Conservation (phyloP, 768 basidiomycete species). For the Phylloporus sp. region DNA sequence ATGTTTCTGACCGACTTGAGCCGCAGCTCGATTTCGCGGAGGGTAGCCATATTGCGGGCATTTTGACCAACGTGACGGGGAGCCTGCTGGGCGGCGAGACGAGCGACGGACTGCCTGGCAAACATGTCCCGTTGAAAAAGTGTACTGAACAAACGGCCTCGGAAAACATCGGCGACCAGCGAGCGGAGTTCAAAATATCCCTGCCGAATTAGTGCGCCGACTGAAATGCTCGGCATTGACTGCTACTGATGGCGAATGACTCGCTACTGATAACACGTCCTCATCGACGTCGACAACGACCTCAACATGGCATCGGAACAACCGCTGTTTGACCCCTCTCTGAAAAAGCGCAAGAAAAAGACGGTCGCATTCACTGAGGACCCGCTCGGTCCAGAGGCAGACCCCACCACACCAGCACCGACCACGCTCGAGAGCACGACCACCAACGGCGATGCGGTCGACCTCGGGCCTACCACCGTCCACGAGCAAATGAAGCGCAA, state of each 20-base stretch:
- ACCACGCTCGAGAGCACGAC: slow-evolving; percentile 68
- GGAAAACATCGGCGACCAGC: slow-evolving; percentile 40
- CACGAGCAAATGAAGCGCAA: slow-evolving; percentile 67
- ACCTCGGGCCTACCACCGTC: slow-evolving; percentile 71
- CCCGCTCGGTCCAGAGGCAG: slow-evolving; percentile 75
- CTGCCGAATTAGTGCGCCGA: slow-evolving; percentile 24
- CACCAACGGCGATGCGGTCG: slow-evolving; percentile 65
- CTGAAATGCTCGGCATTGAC: slow-evolving; percentile 25
- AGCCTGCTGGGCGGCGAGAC: slow-evolving; percentile 39
- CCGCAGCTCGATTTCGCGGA: slow-evolving; percentile 95
- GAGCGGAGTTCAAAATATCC: slow-evolving; percentile 16
- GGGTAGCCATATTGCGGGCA: slow-evolving; percentile 92
- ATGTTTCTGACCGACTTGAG: slow-evolving; percentile 96
- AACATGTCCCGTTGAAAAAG: slow-evolving; percentile 37
- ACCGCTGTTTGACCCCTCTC: slow-evolving; percentile 78
- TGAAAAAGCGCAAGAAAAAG: slow-evolving; percentile 88
- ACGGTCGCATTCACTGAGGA: slow-evolving; percentile 82
- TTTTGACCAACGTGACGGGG: slow-evolving; percentile 38
- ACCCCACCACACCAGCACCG: slow-evolving; percentile 77
- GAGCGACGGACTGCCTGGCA: slow-evolving; percentile 45
- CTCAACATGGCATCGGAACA: slow-evolving; percentile 57
- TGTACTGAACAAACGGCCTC: slow-evolving; percentile 6
- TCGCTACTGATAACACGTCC: slow-evolving; percentile 7
- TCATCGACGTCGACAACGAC: slow-evolving; percentile 20
- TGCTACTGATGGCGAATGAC: slow-evolving; percentile 8